A percentile compares a stretch with the other conserved stretches of the same genome.
These are phyloP conservation scores for Viola pubescens DNA, from an alignment of 441 rosid species.

Conservation along the genomic window DNA sequence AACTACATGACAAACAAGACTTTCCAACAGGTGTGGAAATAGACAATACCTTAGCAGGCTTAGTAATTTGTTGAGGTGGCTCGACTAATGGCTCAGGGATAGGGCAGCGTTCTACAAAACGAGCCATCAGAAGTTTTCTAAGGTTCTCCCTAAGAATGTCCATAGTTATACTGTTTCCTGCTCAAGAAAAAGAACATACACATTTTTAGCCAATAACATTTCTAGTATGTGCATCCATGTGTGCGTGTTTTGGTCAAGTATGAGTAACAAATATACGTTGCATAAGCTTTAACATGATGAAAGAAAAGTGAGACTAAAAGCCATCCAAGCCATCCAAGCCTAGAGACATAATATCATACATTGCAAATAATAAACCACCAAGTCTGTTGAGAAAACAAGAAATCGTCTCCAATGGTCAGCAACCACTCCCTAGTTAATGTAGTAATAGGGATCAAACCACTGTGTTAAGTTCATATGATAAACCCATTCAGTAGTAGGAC, in stretches of 20 bases:
- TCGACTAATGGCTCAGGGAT: slow-evolving; percentile 59
- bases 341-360: too few relatives aligned
- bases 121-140: slow-evolving; percentile 46
- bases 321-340: too few relatives aligned
- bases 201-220: too few relatives aligned
- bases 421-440: neutral
- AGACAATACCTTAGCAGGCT: slow-evolving; percentile 56
- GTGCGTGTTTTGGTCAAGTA: too few relatives aligned
- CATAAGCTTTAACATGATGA: too few relatives aligned
- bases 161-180: slow-evolving; percentile 31
- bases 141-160: slow-evolving; percentile 45
- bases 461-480: too few relatives aligned
- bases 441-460: neutral
- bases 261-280: too few relatives aligned
- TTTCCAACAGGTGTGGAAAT: neutral
- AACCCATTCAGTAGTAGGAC: too few relatives aligned
- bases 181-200: slow-evolving; percentile 5
- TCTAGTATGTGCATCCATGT: too few relatives aligned
- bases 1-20: too few relatives aligned
- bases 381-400: neutral
- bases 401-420: neutral
- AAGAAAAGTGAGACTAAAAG: too few relatives aligned
- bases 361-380: neutral
- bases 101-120: slow-evolving; percentile 74
- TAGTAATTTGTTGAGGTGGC: slow-evolving; percentile 43